A percentile compares a stretch with the other conserved stretches of the same genome.
phyloP scores from a whole-genome alignment of 1,139 yeast genomes.

The Magnusiomyces paraingens region DNA sequence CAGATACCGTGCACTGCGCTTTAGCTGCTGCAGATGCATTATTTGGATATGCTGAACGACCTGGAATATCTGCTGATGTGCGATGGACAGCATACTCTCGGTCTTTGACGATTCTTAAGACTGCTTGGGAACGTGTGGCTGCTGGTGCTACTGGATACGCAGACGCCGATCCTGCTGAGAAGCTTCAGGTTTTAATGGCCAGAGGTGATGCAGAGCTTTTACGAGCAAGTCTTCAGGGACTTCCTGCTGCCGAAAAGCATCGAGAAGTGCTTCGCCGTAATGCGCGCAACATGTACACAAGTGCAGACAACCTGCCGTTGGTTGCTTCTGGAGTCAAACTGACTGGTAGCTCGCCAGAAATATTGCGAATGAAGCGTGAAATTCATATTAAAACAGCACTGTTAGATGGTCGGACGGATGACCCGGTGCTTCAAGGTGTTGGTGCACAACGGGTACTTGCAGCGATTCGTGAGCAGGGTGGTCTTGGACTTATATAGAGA shows the following conservation, averaged over 20 bases:
- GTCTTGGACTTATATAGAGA: background rate
- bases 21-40: conserved; percentile 24
- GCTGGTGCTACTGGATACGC: conserved; percentile 7
- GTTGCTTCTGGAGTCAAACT: background rate
- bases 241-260: conserved; percentile 22
- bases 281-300: conserved; percentile 23
- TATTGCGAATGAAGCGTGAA: background rate
- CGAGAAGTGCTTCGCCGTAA: conserved; percentile 20
- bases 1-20: conserved; percentile 19
- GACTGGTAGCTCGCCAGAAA: conserved; percentile 3
- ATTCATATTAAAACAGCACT: background rate
- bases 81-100: conserved; percentile 10
- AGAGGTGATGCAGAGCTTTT: conserved; percentile 27
- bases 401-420: conserved; percentile 5
- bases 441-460: background rate
- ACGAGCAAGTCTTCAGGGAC: conserved; percentile 18
- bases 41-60: conserved; percentile 21
- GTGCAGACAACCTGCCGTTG: conserved; percentile 17
- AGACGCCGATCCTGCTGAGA: conserved; percentile 11
- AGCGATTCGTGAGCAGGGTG: background rate
- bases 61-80: conserved; percentile 1
- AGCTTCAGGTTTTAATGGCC: conserved; percentile 19
- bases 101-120: conserved; percentile 9
- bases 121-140: conserved; percentile 11
- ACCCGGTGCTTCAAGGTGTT: conserved; percentile 9